These are phyloP conservation scores for Neurospora sp. DNA, from an alignment of 495 filamentous ascomycete species.

Conservation along the genomic window DNA sequence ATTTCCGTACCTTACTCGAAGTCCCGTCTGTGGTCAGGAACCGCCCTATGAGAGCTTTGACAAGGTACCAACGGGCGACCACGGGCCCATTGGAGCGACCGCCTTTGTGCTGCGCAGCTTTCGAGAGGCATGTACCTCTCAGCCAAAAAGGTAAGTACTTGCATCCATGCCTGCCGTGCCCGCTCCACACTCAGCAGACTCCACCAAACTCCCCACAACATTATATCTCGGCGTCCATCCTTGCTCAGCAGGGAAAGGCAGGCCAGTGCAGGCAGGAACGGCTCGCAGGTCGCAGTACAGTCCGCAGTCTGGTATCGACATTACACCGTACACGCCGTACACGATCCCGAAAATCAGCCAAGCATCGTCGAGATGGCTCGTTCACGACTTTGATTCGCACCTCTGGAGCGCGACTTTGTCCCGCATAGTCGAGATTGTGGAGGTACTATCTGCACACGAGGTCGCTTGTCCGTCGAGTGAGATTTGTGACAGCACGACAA, in stretches of 20 bases:
- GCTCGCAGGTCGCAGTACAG: neutral
- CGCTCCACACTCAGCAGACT: neutral
- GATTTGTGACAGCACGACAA: neutral
- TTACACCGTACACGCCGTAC: neutral
- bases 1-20: neutral
- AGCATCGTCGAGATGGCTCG: constrained; percentile 9
- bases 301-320: neutral
- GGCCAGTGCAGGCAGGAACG: neutral
- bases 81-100: neutral
- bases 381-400: constrained; percentile 15
- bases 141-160: neutral
- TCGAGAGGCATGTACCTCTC: neutral
- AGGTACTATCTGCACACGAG: neutral
- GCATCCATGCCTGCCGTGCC: neutral
- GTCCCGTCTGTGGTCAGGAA: constrained; percentile 6
- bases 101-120: neutral
- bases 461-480: neutral
- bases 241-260: neutral
- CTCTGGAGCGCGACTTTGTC: neutral
- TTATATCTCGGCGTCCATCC: neutral
- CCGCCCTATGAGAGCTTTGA: constrained; percentile 10
- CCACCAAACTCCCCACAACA: neutral
- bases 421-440: neutral
- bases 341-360: constrained; percentile 3
- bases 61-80: neutral